Evolutionary conservation across 106 monocot genomes (phyloP), one percentile per base, ranked within the genome.

Genomic region (Xerophyta viscosa): DNA sequence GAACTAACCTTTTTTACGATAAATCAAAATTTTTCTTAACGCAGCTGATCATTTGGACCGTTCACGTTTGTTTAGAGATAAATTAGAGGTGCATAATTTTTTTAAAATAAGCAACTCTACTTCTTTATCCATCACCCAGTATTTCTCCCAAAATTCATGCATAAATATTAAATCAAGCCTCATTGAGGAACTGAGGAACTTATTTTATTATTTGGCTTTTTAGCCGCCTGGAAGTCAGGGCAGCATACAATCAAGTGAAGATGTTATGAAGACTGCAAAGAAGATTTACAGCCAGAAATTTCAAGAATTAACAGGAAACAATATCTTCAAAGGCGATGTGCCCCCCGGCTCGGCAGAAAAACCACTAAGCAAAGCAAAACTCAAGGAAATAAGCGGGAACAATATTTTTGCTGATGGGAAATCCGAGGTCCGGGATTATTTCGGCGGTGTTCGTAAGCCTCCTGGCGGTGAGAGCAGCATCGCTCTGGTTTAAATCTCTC

Each of bases 381-480:
- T 88, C 24, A 64, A 31, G 62, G 87, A 88, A 65, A 82, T 88
- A 62, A 82, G 75, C 13, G 87, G 87, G 42, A 88, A 72, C 25
- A 61, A 88, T 27, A 88, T 88, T 9, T 91, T 91, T 46, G 84
- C 84, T 0, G 91, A 84, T 30, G 91, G 75, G 2, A 84, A 84
- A 57, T 57, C 69, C 2, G 42, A 57, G 0, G 47, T 71, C 14
- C 49, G 82, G 1, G 82, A 91, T 29, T 78, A 84, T 42, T 61
- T 75, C 8, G 80, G 81, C 0, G 90, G 90, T 2, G 77, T 81
- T 29, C 67, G 84, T 14, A 91, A 84, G 60, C 90, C 87, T n/a
- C 87, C 87, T 0, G 87, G 87, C 20, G 87, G 87, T 1, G 87
- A 69, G 47, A 88, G 87, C 72, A 88, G 75, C 69, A 82, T 88